Conservation (phyloP, 805 yeast genomes). For the Candida broadrunensis region DNA sequence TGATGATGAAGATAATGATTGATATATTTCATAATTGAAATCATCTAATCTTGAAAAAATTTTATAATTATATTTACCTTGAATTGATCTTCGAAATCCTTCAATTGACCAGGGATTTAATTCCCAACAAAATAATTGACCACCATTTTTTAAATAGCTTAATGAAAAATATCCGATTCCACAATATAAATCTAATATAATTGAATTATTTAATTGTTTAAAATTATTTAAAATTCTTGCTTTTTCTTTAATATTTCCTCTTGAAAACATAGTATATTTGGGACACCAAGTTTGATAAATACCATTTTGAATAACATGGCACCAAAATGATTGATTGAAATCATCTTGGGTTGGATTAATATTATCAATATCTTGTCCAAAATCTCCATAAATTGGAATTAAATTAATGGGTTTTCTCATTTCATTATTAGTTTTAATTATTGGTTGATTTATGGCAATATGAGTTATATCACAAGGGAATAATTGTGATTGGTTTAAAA, state of each 20-base stretch:
- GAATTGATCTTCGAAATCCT: conserved; percentile 57
- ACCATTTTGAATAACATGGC: conserved; percentile 66
- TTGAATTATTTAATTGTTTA: conserved; percentile 31
- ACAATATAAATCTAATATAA: conserved; percentile 68
- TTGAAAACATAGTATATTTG: conserved; percentile 76
- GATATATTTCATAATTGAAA: conserved; percentile 19
- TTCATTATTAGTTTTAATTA: conserved; percentile 51
- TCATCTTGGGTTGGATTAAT: conserved; percentile 40
- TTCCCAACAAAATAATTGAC: conserved; percentile 73
- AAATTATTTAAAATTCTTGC: conserved; percentile 53
- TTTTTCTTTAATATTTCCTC: conserved; percentile 85
- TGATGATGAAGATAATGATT: conserved; percentile 4
- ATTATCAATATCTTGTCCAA: conserved; percentile 44
- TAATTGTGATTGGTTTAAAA: not conserved
- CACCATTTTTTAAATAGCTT: conserved; percentile 56
- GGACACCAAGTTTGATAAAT: conserved; percentile 85
- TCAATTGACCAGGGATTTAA: conserved; percentile 80
- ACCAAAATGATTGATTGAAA: conserved; percentile 65
- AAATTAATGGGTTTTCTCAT: conserved; percentile 67
- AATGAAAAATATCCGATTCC: conserved; percentile 87
- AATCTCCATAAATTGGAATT: conserved; percentile 60
- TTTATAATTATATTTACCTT: conserved; percentile 40
- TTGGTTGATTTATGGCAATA: conserved; percentile 71
- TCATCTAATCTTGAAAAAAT: conserved; percentile 25
- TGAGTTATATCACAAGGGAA: conserved; percentile 42